These are phyloP conservation scores for Coniochaeta sp. DNA, from an alignment of 2,329 filamentous ascomycete genomes.

Conservation along the genomic window DNA sequence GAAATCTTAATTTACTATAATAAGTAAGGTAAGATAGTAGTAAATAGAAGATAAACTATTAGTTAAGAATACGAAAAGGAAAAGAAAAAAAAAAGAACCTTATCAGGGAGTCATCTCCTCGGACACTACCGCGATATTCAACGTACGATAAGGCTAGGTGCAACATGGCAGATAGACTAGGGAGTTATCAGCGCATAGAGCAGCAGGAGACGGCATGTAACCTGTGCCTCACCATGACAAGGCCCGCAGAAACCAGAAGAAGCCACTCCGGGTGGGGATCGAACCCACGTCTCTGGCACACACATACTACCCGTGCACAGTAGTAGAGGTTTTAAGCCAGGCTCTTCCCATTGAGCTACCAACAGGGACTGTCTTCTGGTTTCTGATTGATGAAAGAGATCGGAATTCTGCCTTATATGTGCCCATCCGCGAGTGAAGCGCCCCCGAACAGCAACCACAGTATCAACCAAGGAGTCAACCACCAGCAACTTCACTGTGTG, in stretches of 20 bases:
- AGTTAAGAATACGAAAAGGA: too few species aligned
- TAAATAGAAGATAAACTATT: too few species aligned
- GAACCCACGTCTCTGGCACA: conserved; percentile 1
- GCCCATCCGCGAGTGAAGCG: background rate
- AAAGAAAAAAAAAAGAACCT: background rate
- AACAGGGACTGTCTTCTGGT: background rate
- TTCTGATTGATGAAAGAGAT: background rate
- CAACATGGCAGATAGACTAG: too few species aligned
- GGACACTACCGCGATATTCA: background rate
- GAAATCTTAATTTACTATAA: too few species aligned
- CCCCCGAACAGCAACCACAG: background rate
- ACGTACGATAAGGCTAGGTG: background rate
- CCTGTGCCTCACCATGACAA: background rate
- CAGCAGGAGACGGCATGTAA: background rate
- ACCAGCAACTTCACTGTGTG: background rate
- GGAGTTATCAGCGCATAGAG: background rate
- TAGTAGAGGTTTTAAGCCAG: background rate
- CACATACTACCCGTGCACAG: too few species aligned
- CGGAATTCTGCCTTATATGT: background rate
- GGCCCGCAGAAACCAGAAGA: background rate
- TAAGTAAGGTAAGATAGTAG: too few species aligned
- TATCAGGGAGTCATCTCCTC: background rate
- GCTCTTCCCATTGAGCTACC: conserved; percentile 3
- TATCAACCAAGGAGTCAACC: background rate
- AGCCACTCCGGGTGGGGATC: background rate